Evolutionary conservation across 371 early-diverging fungal species (phyloP), one percentile per base, ranked within the genome.

Genomic region (Mortierella sp.): DNA sequence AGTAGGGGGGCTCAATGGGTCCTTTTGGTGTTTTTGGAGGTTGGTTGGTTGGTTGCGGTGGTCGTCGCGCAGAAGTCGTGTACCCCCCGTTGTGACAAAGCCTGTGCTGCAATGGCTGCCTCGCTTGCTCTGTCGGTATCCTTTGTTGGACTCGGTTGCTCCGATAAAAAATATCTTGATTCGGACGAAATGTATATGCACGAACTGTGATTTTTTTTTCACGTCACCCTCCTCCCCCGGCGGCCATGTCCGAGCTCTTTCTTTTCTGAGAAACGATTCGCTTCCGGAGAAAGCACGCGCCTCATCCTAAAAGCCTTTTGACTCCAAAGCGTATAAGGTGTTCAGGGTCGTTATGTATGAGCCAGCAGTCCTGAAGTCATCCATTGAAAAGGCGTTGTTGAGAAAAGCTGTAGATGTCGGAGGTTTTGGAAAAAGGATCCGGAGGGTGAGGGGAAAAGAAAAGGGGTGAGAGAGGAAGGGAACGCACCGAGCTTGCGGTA

Each of bases 401-500:
- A 55, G 16, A 60, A 32, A 16, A 32, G 35, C 35, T n/a, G 60
- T 32, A 32, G 35, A 60, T 32, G 60, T 16, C 32, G 60, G 32
- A 58, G 58, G 27, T 32, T 63, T 63, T 63, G 16, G 14, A 0
- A 29, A 35, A 38, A 35, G 41, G 35, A 60, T 32, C 60, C 60
- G 60, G 60, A 60, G 18, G 51, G 16, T 11, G 58, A n/a, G 27
- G 27, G 7, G 58, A 27, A 27, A 10, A n/a, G n/a, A 29, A 27
- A 29, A 6, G 27, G 27, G 58, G 63, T 24, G 24, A 3, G 48
- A 46, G 27, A 29, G 43, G 27, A 21, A 55, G 21, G 51, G 56
- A 27, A 72, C 90, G 79, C 92, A 95, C 96, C 96, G 71, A 95
- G 91, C 82, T 95, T 89, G 83, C 95, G 92, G 89, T 96, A 96